Evolutionary conservation across 2,329 filamentous ascomycete genomes (phyloP), one percentile per base, ranked within the genome.

Genomic region (Scedosporium minutisporum): DNA sequence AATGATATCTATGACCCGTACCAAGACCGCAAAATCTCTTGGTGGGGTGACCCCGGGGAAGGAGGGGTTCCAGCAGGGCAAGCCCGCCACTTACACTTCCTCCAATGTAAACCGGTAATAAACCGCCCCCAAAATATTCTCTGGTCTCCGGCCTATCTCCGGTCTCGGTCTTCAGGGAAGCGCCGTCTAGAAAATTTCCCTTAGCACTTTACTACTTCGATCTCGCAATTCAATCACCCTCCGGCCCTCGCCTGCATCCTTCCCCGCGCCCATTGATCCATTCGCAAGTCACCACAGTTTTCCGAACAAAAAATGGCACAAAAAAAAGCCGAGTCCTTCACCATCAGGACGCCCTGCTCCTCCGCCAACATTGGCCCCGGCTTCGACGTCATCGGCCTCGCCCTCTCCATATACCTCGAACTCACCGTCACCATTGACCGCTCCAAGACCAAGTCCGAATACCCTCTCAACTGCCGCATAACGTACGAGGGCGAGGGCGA

Each of bases 301-400:
- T 33, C 29, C 1, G 7, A 60, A 25, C 2, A n/a, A 23, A 25
- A 51, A 41, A 63, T 46, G 57, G 27, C 44, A 12, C 62, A 21
- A 38, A 38, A 38, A 38, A 38, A 38, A n/a, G 81, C 81, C 77
- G 82, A 86, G 71, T 85, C 84, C 62, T 88, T 89, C 75, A 78
- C 82, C 68, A 90, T 92, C 80, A 86, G 83, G 77, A 91, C 91
- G 65, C 93, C 93, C 67, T 96, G 91, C 79, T 97, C 93, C 65
- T 97, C 93, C 65, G 93, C 93, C 78, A 97, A 97, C 80, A 97
- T 97, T 72, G 93, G 91, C 68, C 93, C 93, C 58, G 93, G 93
- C 64, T 99, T 97, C 81, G 93, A 99, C 80, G 93, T 97, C 70
- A 96, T 97, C 74, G 91, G 95, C 68, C 87, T 99, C 65, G 93